phyloP scores from a whole-genome alignment of 2,329 filamentous ascomycete genomes.

The Penicillium sp. region DNA sequence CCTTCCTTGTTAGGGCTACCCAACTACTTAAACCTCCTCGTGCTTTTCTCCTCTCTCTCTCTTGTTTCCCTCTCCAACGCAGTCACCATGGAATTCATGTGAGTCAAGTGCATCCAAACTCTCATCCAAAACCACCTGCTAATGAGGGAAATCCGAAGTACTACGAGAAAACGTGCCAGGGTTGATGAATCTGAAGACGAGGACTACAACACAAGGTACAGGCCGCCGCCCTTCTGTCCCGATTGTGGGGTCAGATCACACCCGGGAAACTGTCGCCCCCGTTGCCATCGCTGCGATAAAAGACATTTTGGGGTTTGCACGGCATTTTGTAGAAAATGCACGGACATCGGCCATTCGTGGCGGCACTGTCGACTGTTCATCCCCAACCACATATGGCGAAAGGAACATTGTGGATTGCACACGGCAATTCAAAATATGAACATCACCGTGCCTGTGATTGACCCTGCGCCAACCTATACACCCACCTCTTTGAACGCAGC shows the following conservation, averaged over 20 bases:
- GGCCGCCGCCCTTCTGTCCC: neutral
- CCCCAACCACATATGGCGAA: neutral
- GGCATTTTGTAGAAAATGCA: neutral
- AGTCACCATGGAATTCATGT: neutral
- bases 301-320: neutral
- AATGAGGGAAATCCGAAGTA: neutral
- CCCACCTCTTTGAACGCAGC: neutral
- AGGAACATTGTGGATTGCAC: too few relatives aligned
- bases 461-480: neutral
- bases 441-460: neutral
- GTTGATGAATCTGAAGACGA: neutral
- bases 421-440: neutral
- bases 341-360: neutral
- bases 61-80: neutral
- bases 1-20: neutral
- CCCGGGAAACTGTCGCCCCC: neutral
- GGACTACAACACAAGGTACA: neutral
- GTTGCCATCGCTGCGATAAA: neutral
- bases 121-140: neutral
- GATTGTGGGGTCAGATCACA: neutral
- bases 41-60: neutral
- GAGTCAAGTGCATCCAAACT: neutral
- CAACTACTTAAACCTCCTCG: neutral
- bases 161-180: neutral
- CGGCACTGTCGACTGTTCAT: neutral